Conservation (phyloP, 2,329 filamentous ascomycete species). For the Colletotrichum neosansevieriae region DNA sequence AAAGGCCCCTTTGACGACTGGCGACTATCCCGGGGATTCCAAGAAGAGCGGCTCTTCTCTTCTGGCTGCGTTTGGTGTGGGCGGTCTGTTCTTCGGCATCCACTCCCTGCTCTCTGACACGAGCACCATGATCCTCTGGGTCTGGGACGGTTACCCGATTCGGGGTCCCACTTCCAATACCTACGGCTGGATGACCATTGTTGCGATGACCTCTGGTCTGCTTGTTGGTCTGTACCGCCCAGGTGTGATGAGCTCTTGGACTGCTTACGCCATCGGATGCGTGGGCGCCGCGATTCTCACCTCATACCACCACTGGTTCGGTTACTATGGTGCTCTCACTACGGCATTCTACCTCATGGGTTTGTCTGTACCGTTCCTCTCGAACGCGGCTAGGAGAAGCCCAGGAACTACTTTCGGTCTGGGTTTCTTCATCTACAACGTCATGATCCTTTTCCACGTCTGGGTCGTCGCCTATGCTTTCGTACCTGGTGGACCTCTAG, state of each 20-base stretch:
- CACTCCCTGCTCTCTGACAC: conserved; percentile 96
- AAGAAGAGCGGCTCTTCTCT: conserved; percentile 73
- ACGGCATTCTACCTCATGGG: conserved; percentile 86
- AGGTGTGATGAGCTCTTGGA: conserved; percentile 80
- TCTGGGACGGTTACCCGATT: conserved; percentile 95
- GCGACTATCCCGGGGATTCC: conserved; percentile 47
- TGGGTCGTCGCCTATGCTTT: conserved; percentile 99
- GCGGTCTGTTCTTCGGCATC: conserved; percentile 86
- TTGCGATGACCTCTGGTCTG: conserved; percentile 87
- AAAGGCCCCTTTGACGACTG: conserved; percentile 64
- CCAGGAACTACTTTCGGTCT: conserved; percentile 87
- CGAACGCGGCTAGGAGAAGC: conserved; percentile 79
- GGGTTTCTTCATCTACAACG: conserved; percentile 91
- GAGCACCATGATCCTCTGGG: conserved; percentile 99
- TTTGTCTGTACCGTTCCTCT: conserved; percentile 79
- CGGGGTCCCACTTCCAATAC: conserved; percentile 88
- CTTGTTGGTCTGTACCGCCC: conserved; percentile 81
- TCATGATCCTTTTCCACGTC: conserved; percentile 95
- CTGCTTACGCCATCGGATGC: conserved; percentile 81
- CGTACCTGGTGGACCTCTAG: conserved; percentile 90
- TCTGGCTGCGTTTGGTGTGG: conserved; percentile 82
- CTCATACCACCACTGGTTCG: conserved; percentile 83
- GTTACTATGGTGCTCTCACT: conserved; percentile 85
- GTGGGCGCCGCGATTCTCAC: conserved; percentile 85
- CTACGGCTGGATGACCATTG: conserved; percentile 89